Evolutionary conservation across 495 filamentous ascomycete species (phyloP).

Genomic region (Staphylotrichum tortipilum): DNA sequence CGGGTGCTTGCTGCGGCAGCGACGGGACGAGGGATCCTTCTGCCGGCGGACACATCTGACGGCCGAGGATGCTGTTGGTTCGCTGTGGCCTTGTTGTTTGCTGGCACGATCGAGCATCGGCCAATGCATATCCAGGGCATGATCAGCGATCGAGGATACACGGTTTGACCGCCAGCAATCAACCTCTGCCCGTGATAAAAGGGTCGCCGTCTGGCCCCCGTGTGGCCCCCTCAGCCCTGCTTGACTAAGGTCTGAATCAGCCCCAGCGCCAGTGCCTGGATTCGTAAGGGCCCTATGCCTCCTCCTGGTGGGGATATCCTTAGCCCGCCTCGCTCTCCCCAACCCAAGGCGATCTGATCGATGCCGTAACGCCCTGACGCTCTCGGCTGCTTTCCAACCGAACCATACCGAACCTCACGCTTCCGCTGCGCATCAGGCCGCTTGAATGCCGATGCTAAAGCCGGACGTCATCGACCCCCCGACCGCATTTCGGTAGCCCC

Average conservation of each 20-base stretch:
- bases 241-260: slow-evolving; percentile 7
- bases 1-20: no score
- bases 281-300: no score
- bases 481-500: not conserved
- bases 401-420: no score
- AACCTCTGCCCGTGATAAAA: not conserved
- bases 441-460: not conserved
- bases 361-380: not conserved
- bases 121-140: not conserved
- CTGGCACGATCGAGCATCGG: not conserved
- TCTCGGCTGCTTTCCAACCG: not conserved
- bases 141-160: not conserved
- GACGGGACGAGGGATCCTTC: not conserved
- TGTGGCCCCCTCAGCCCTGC: not conserved
- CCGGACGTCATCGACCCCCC: not conserved
- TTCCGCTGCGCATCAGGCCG: not conserved
- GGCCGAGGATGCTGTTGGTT: not conserved
- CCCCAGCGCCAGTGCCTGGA: not conserved
- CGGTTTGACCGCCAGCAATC: slow-evolving; percentile 1
- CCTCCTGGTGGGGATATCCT: not conserved
- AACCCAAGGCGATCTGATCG: no score
- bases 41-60: slow-evolving; percentile 1
- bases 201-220: no score
- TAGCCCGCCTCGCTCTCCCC: no score
- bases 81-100: not conserved